Conservation (phyloP, 768 basidiomycete genomes). For the Guyanaporus albipodus region DNA sequence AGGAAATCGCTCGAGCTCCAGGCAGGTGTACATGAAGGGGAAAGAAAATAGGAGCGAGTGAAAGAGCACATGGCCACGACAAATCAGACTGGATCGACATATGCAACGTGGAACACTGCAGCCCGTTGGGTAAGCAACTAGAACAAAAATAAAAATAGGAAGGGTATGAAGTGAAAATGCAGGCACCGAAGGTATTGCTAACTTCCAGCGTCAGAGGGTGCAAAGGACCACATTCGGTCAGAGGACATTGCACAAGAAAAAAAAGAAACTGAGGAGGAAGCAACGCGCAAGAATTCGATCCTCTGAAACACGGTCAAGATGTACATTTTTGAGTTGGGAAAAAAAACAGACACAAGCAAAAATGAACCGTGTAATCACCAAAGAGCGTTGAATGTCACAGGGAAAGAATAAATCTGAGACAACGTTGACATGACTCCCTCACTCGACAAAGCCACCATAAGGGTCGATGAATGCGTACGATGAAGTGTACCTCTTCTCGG, state of each 20-base stretch:
- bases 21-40: constrained; percentile 9
- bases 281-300: background rate
- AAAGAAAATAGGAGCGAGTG: background rate
- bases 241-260: constrained; percentile 3
- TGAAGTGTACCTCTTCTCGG: constrained; percentile 25
- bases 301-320: constrained; percentile 12
- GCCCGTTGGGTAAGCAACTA: background rate
- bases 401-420: background rate
- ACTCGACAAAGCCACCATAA: constrained; percentile 15
- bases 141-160: background rate
- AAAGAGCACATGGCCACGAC: background rate
- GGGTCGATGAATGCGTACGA: constrained; percentile 26
- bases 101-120: background rate
- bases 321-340: constrained; percentile 10
- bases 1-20: constrained; percentile 21
- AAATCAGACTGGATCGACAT: background rate
- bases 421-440: background rate
- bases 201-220: constrained; percentile 5
- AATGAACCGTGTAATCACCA: background rate
- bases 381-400: background rate
- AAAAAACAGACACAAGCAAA: background rate
- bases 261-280: background rate
- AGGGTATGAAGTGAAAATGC: constrained; percentile 17
- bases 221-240: constrained; percentile 1
- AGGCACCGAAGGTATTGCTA: constrained; percentile 20